phyloP scores from a whole-genome alignment of 805 yeast genomes.

The Isabelozyma gotoi region DNA sequence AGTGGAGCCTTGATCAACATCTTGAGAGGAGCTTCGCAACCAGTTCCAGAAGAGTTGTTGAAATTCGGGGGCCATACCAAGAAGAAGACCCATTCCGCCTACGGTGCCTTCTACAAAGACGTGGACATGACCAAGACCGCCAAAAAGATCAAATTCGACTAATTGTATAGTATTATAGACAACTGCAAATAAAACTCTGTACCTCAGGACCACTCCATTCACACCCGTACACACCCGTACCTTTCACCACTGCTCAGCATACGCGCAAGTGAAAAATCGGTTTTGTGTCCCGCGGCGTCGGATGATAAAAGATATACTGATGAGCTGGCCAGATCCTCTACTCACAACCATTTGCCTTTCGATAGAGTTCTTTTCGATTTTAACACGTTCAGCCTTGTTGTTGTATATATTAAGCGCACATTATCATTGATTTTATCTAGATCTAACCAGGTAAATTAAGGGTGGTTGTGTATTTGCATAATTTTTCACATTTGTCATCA shows the following conservation, averaged over 20 bases:
- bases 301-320: background rate
- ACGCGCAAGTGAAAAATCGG: background rate
- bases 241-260: no score
- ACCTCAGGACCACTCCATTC: background rate
- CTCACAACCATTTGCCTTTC: background rate
- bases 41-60: conserved; percentile 90
- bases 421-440: no score
- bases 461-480: no score
- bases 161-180: conserved; percentile 5
- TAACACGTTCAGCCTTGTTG: no score
- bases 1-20: conserved; percentile 94
- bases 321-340: background rate
- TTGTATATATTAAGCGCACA: no score
- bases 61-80: conserved; percentile 98
- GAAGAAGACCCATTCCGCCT: conserved; percentile 96
- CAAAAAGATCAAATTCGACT: conserved; percentile 85
- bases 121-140: conserved; percentile 83
- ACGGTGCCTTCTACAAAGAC: conserved; percentile 95
- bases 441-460: no score
- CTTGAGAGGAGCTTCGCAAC: conserved; percentile 89
- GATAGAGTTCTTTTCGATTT: background rate
- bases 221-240: background rate
- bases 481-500: background rate
- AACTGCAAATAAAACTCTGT: background rate
- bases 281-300: background rate